Percentiles rank a stretch among this genome's conserved stretches.
phyloP scores from a whole-genome alignment of 768 basidiomycete genomes.

The Termitomyces sp. region DNA sequence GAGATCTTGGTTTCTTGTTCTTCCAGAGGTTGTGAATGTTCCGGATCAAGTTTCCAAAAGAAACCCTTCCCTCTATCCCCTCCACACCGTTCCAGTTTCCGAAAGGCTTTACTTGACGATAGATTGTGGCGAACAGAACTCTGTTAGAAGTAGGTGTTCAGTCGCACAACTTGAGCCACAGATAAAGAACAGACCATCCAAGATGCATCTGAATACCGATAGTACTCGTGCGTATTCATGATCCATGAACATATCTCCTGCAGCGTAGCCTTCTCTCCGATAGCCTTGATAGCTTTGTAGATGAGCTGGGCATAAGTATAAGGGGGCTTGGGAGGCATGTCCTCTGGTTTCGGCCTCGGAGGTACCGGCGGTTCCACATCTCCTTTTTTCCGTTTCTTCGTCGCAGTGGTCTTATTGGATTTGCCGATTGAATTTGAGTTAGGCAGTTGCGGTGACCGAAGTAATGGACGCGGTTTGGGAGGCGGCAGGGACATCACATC shows the following conservation, averaged over 20 bases:
- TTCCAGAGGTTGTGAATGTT: slow-evolving; percentile 59
- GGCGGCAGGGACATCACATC: slow-evolving; percentile 34
- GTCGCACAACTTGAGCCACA: neutral
- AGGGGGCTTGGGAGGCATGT: slow-evolving; percentile 85
- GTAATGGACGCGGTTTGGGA: slow-evolving; percentile 26
- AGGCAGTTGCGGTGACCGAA: slow-evolving; percentile 46
- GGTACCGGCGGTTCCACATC: slow-evolving; percentile 32
- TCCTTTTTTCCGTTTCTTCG: slow-evolving; percentile 73
- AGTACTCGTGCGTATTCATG: slow-evolving; percentile 84
- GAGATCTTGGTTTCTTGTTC: slow-evolving; percentile 60
- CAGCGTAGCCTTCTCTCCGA: slow-evolving; percentile 81
- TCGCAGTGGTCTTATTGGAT: slow-evolving; percentile 34
- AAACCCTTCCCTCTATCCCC: slow-evolving; percentile 89
- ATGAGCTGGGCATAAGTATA: slow-evolving; percentile 91
- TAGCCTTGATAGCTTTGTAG: slow-evolving; percentile 78
- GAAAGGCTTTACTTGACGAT: slow-evolving; percentile 88
- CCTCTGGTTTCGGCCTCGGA: slow-evolving; percentile 52
- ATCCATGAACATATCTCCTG: slow-evolving; percentile 95
- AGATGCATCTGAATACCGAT: slow-evolving; percentile 77
- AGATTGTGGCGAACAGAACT: slow-evolving; percentile 93
- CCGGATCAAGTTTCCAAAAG: slow-evolving; percentile 88
- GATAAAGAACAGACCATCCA: slow-evolving; percentile 72
- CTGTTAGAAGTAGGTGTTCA: slow-evolving; percentile 27
- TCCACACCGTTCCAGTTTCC: slow-evolving; percentile 81
- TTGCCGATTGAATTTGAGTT: slow-evolving; percentile 58